Evolutionary conservation across 805 yeast species (phyloP), one percentile per base, ranked within the genome.

Genomic region (Kluyveromyces wickerhamii): DNA sequence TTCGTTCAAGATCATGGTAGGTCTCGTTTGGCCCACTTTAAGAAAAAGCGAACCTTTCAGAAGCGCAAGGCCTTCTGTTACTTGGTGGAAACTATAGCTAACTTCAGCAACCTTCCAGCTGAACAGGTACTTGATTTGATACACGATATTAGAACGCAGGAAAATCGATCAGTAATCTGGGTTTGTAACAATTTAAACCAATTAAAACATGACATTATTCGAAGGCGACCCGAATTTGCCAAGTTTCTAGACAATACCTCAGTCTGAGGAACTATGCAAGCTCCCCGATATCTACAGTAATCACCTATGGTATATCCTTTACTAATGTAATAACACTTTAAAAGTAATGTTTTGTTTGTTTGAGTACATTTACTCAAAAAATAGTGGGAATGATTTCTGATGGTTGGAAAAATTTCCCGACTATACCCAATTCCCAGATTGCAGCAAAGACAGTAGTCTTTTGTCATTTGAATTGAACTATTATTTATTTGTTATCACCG

Each of bases 51-150:
- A 14, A 39, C 43, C 7, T 39, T 36, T 21, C 43, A 39, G 19
- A 39, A 39, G 24, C 37, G 38, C 19, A 39, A 39, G 31, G 43
- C 43, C 11, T 36, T 39, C 21, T 36, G 37, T n/a, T 32, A 31
- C 11, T 34, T 37, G 25, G 40, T 36, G 4, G 40, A 39, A 17
- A 35, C 35, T 7, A 33, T 39, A 12, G 30, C 38, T 5, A 21
- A 27, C 21, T 19, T 21, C 11, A 21, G 17, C 12, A 26, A 27
- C 17, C 9, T 30, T 5, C 12, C 27, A 13, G 29, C 36, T 4
- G 43, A 39, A 26, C 16, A 20, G 5, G 36, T 39, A n/a, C 28
- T 39, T 3, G 43, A 34, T 16, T 21, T 39, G 21, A 36, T 39
- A 13, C 38, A 39, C 22, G 36, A 34, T 10, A 33, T 36, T 16